These are phyloP conservation scores for Aspergillus homomorphus DNA, from an alignment of 495 filamentous ascomycete genomes.

Conservation along the genomic window DNA sequence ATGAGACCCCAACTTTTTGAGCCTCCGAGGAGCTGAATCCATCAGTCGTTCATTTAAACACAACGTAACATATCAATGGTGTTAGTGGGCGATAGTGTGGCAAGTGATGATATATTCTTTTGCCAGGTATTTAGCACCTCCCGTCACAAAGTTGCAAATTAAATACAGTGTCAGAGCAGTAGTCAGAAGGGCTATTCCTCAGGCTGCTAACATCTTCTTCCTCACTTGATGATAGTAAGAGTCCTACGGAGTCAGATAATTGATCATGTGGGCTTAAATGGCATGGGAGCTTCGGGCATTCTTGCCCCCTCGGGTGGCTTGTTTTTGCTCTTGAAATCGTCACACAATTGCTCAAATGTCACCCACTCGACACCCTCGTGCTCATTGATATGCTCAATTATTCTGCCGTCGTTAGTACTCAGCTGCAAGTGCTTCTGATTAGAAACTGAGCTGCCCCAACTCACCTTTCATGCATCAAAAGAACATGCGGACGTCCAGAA, in stretches of 20 bases:
- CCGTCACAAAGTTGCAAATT: background rate
- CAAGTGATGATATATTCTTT: background rate
- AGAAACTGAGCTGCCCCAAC: conserved; percentile 2
- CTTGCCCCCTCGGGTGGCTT: conserved; percentile 60
- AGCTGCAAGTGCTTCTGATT: background rate
- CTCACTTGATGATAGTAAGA: background rate
- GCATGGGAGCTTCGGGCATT: conserved; percentile 53
- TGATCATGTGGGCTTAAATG: conserved; percentile 7
- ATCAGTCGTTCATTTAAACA: too few species aligned
- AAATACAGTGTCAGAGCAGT: background rate
- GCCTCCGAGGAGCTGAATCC: conserved; percentile 41
- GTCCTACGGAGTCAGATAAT: background rate
- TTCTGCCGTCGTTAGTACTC: conserved; percentile 26
- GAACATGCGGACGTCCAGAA: conserved; percentile 61
- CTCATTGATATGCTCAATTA: conserved; percentile 70
- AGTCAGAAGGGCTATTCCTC: background rate
- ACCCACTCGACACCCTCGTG: conserved; percentile 75
- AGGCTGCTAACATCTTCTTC: background rate
- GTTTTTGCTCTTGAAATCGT: conserved; percentile 69
- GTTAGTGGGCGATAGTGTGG: conserved; percentile 16
- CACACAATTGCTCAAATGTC: conserved; percentile 66
- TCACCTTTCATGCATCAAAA: conserved; percentile 61
- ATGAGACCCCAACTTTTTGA: conserved; percentile 90
- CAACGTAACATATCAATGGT: conserved; percentile 18
- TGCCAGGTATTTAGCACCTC: conserved; percentile 4